Evolutionary conservation across 2,329 filamentous ascomycete genomes (phyloP), one percentile per base, ranked within the genome.

Genomic region (Aureobasidium zeae): DNA sequence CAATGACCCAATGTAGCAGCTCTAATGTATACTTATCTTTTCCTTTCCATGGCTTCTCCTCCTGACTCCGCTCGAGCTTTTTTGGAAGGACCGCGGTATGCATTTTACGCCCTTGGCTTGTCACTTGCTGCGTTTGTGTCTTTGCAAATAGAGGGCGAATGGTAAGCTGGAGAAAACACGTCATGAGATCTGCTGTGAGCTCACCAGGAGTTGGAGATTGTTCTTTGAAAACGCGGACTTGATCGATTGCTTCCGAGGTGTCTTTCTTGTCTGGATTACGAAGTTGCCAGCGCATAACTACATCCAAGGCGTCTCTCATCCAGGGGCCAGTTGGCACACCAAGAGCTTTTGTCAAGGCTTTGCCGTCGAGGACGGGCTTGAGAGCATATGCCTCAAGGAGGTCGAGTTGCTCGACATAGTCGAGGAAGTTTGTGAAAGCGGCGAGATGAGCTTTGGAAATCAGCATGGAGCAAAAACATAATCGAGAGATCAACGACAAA

Each of bases 241-340:
- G 64, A 52, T 67, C 63, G 38, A 72, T 66, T 11, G 66, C 68
- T 44, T 59, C 58, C 22, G 56, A 54, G 21, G 71, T 64, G 49
- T 88, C 81, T 3, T 71, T 75, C 46, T 67, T 69, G 3, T 70
- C 70, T 0, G 87, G 86, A 57, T 96, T 78, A 26, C 85, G 74
- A 41, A 96, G 72, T 63, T 96, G 91, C 87, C 88, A 96, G 48
- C 79, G 79, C 62, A 93, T 76, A 48, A 86, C 83, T 3, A 87
- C 69, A 22, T 93, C 82, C 34, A 94, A 66, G 3, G 87, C 87
- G 33, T 73, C 71, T 43, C 77, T 77, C 73, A 93, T 83, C 89
- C 89, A 96, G n/a, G 71, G 79, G 1, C 86, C 86, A 0, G 84
- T 81, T 50, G 77, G 79, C 0, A 73, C 76, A 13, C 64, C 66